Conservation (phyloP, 495 filamentous ascomycete genomes). For the Penicillium cataractarum region DNA sequence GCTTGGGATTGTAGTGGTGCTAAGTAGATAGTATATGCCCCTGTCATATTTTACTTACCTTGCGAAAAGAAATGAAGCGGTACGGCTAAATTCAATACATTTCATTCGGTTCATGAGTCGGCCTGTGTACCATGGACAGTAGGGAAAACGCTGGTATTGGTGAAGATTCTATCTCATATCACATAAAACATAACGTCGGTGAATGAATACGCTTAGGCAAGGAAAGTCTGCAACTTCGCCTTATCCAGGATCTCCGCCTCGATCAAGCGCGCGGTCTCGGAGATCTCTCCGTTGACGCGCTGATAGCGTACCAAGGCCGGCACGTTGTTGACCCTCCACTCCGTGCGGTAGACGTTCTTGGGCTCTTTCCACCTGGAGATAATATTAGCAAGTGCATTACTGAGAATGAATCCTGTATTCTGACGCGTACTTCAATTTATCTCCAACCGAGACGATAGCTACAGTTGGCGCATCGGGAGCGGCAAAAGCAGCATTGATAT, state of each 20-base stretch:
- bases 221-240: conserved; percentile 21
- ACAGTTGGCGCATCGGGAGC: conserved; percentile 22
- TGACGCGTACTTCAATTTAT: conserved; percentile 31
- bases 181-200: background rate
- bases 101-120: background rate
- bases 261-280: conserved; percentile 31
- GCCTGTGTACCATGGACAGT: background rate
- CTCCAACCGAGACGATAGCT: conserved; percentile 33
- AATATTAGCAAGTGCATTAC: background rate
- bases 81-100: background rate
- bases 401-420: too few relatives aligned
- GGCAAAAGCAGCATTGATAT: conserved; percentile 29
- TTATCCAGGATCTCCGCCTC: conserved; percentile 37
- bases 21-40: background rate
- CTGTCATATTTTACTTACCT: background rate
- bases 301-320: conserved; percentile 37
- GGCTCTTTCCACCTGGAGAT: conserved; percentile 33
- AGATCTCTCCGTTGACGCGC: conserved; percentile 28
- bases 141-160: background rate
- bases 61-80: background rate
- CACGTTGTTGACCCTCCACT: conserved; percentile 30
- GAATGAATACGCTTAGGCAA: conserved; percentile 6
- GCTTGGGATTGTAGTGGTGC: background rate
- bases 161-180: background rate
- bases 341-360: conserved; percentile 32